Percentiles rank a stretch among this genome's conserved stretches.
These are phyloP conservation scores for Claviceps citrina DNA, from an alignment of 2,329 filamentous ascomycete species.

Conservation along the genomic window DNA sequence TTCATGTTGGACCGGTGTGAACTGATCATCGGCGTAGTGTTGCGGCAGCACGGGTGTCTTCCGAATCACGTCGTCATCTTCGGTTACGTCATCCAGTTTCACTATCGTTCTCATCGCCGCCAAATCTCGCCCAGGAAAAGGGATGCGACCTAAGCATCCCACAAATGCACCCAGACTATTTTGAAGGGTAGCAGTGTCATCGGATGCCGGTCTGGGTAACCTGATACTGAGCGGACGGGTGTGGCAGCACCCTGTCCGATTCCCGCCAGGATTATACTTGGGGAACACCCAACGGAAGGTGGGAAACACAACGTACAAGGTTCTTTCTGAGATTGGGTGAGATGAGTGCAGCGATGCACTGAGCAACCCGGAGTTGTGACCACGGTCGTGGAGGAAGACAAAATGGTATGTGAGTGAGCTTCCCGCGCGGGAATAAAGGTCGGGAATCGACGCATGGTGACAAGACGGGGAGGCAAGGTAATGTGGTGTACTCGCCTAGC, in stretches of 20 bases:
- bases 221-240: slow-evolving; percentile 20
- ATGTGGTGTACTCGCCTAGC: too few relatives aligned
- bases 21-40: slow-evolving; percentile 29
- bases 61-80: slow-evolving; percentile 18
- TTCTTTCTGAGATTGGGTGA: slow-evolving; percentile 16
- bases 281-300: slow-evolving; percentile 36
- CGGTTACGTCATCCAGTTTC: slow-evolving; percentile 11
- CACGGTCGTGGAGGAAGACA: slow-evolving; percentile 31
- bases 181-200: neutral
- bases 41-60: slow-evolving; percentile 29
- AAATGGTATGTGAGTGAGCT: slow-evolving; percentile 26
- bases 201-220: slow-evolving; percentile 7
- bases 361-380: slow-evolving; percentile 23
- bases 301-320: slow-evolving; percentile 26
- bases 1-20: slow-evolving; percentile 24
- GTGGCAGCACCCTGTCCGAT: slow-evolving; percentile 32
- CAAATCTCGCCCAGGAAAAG: slow-evolving; percentile 19
- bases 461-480: neutral
- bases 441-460: neutral
- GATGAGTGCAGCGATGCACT: slow-evolving; percentile 15
- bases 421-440: neutral
- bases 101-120: slow-evolving; percentile 19
- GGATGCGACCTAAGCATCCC: slow-evolving; percentile 23
- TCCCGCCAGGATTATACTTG: slow-evolving; percentile 28
- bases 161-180: slow-evolving; percentile 19